Evolutionary conservation across 257 asterid genomes (phyloP).

Genomic region (Verbascum thapsus): DNA sequence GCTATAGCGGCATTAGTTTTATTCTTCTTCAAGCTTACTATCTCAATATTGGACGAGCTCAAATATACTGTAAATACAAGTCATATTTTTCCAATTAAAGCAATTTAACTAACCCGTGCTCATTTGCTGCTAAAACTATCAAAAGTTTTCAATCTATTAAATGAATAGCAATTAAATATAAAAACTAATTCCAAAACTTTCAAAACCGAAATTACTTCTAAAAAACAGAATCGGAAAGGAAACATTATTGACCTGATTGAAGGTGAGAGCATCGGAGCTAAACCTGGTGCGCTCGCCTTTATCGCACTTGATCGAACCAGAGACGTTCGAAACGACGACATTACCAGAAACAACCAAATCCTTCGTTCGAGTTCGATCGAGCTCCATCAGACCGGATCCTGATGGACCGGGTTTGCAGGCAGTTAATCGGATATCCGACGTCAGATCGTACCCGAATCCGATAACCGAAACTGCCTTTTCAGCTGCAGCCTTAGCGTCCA

Average conservation of each 20-base stretch:
- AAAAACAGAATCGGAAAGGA: too few species aligned
- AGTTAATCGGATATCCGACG: slow-evolving; percentile 67
- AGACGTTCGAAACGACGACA: slow-evolving; percentile 59
- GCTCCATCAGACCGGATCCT: slow-evolving; percentile 64
- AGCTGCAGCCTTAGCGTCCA: slow-evolving; percentile 85
- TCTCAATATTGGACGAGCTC: background rate
- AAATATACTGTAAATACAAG: too few species aligned
- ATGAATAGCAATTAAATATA: background rate
- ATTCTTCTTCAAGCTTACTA: background rate
- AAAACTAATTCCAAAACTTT: background rate
- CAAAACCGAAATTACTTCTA: background rate
- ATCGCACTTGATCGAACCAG: slow-evolving; percentile 82
- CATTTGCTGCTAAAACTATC: background rate
- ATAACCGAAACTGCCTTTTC: slow-evolving; percentile 83
- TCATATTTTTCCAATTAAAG: background rate
- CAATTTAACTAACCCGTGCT: slow-evolving; percentile 16
- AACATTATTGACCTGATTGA: slow-evolving; percentile 57
- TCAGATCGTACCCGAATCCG: slow-evolving; percentile 85
- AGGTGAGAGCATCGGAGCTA: slow-evolving; percentile 81
- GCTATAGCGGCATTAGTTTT: slow-evolving; percentile 9
- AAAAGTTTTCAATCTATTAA: background rate
- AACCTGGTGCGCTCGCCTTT: slow-evolving; percentile 97
- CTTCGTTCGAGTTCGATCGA: slow-evolving; percentile 56
- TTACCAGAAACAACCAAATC: slow-evolving; percentile 79
- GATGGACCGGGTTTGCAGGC: slow-evolving; percentile 79